phyloP scores from a whole-genome alignment of 441 rosid species.

The Biscutella laevigata region DNA sequence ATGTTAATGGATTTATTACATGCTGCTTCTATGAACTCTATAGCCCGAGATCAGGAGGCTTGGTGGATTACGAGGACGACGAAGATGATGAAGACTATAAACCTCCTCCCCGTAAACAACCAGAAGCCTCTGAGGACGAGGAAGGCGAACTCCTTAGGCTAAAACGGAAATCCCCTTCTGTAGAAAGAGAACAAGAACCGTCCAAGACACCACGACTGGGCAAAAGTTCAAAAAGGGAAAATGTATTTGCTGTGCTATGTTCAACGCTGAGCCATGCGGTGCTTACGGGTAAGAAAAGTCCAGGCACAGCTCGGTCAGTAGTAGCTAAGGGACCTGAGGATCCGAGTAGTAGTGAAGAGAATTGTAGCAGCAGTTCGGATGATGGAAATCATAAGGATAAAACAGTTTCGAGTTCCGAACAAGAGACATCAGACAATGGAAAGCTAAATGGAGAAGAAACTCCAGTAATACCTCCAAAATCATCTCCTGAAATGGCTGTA shows the following conservation, averaged over 20 bases:
- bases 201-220: constrained; percentile 59
- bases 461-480: constrained; percentile 52
- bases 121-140: constrained; percentile 56
- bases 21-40: constrained; percentile 7
- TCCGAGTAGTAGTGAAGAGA: constrained; percentile 33
- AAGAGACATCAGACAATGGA: constrained; percentile 46
- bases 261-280: constrained; percentile 85
- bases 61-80: constrained; percentile 95
- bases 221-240: constrained; percentile 47
- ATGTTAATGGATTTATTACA: constrained; percentile 6
- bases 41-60: constrained; percentile 68
- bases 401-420: constrained; percentile 44
- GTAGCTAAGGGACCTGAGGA: constrained; percentile 32
- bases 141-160: constrained; percentile 63
- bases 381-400: constrained; percentile 52
- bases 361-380: constrained; percentile 29
- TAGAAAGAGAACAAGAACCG: constrained; percentile 57
- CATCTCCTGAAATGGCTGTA: constrained; percentile 91
- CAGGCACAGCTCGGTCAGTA: constrained; percentile 20
- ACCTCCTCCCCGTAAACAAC: constrained; percentile 76
- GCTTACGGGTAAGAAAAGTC: constrained; percentile 55
- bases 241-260: constrained; percentile 74
- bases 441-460: constrained; percentile 65
- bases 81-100: constrained; percentile 89
- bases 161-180: constrained; percentile 58